Percentiles rank a stretch among this genome's conserved stretches.
Evolutionary conservation across 768 basidiomycete species (phyloP).

Genomic region (Crucibulum laeve): DNA sequence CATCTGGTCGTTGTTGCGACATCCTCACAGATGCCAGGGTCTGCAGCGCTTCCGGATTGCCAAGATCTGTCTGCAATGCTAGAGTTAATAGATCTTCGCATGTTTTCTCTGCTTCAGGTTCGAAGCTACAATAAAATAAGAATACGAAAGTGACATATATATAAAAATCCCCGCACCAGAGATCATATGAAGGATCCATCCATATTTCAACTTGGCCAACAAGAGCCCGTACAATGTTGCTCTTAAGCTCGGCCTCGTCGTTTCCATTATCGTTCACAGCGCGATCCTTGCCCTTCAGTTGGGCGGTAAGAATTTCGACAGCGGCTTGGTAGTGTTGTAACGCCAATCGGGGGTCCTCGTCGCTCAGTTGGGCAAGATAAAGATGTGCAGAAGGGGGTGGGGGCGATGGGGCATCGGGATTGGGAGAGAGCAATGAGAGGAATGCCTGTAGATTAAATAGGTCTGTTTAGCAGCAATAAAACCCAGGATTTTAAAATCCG

Average conservation of each 20-base stretch:
- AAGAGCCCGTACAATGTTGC: constrained; percentile 72
- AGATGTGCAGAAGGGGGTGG: constrained; percentile 80
- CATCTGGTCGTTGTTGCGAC: constrained; percentile 81
- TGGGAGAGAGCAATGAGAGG: constrained; percentile 53
- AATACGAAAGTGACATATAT: background rate
- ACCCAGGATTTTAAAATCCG: constrained; percentile 3
- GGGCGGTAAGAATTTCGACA: constrained; percentile 60
- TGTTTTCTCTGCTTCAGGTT: constrained; percentile 73
- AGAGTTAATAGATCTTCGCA: constrained; percentile 73
- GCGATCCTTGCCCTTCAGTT: constrained; percentile 73
- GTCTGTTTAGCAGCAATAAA: background rate
- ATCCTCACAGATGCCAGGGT: constrained; percentile 82
- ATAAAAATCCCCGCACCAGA: constrained; percentile 53
- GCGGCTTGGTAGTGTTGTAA: constrained; percentile 79
- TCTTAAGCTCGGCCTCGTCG: constrained; percentile 58
- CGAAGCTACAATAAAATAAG: constrained; percentile 48
- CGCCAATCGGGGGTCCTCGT: constrained; percentile 70
- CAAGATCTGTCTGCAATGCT: constrained; percentile 72
- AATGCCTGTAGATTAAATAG: constrained; percentile 47
- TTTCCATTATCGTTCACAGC: constrained; percentile 32
- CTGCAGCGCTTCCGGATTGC: constrained; percentile 77
- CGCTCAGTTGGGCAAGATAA: constrained; percentile 83
- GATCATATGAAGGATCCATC: constrained; percentile 89
- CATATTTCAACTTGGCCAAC: constrained; percentile 92
- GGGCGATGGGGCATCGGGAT: constrained; percentile 50